phyloP scores from a whole-genome alignment of 495 filamentous ascomycete genomes.

The Cudoniella acicularis region DNA sequence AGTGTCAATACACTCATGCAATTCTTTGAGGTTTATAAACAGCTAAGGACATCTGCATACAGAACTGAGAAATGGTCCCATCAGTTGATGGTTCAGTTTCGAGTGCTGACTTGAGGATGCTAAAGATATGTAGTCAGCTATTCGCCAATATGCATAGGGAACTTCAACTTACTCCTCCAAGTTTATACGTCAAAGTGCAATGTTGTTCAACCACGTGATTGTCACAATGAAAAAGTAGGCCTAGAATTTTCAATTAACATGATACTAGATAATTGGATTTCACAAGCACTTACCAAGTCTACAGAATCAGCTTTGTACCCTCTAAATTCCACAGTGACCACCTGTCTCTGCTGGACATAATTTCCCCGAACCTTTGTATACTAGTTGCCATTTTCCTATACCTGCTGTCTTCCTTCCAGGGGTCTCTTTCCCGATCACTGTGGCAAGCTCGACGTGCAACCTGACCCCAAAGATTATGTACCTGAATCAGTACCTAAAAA shows the following conservation, averaged over 20 bases:
- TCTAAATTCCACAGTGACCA: constrained; percentile 41
- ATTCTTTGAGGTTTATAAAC: constrained; percentile 40
- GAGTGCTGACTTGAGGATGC: neutral
- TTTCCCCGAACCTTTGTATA: constrained; percentile 39
- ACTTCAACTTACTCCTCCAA: neutral
- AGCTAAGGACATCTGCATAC: constrained; percentile 42
- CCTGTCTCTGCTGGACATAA: constrained; percentile 38
- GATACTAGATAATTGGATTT: neutral
- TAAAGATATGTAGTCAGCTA: neutral
- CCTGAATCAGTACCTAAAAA: too few species aligned
- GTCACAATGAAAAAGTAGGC: constrained; percentile 46
- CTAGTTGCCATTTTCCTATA: constrained; percentile 35
- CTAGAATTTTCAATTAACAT: neutral
- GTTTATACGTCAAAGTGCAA: constrained; percentile 30
- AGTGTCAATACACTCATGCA: constrained; percentile 45
- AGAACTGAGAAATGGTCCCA: constrained; percentile 15
- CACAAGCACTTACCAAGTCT: constrained; percentile 26
- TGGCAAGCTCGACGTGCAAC: constrained; percentile 37
- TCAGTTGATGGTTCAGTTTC: neutral
- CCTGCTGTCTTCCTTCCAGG: constrained; percentile 39
- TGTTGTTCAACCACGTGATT: constrained; percentile 46
- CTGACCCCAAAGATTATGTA: constrained; percentile 8
- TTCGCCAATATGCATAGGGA: constrained; percentile 14
- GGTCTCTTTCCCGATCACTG: constrained; percentile 16
- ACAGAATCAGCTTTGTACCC: constrained; percentile 39